Evolutionary conservation across 352 stramenopile species (phyloP), one percentile per base, ranked within the genome.

Genomic region (Globisporangium spinosum): DNA sequence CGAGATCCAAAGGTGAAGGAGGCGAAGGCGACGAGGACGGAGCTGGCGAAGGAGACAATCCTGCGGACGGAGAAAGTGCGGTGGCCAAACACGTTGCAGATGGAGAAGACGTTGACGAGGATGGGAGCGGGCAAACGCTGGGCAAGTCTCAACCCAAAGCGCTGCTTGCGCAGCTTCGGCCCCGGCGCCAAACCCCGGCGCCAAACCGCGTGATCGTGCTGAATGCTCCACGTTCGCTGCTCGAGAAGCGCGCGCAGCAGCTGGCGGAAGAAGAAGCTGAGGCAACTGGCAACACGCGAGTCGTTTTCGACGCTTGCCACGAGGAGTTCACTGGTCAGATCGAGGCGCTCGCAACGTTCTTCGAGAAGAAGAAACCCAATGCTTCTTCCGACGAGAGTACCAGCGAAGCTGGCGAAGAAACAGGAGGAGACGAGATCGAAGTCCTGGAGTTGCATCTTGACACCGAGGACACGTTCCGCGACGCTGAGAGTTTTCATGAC

Each of bases 141-240:
- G 32, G 58, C 3, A 81, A 70, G 54, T 78, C 78, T 9, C 75
- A 77, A n/a, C 70, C 83, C 3, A 77, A 83, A 32, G 69, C 69
- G 13, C 55, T 90, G 32, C 68, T 89, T 12, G 65, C 78, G 25
- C 73, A 70, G 35, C 64, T 92, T n/a, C 76, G 77, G 10, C 74
- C 79, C 6, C 64, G 68, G 23, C 71, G 71, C 23, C 69, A 79
- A 0, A 70, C 89, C 22, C 70, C 87, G 57, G 53, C 66, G 2
- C 85, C 87, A n/a, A 93, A 93, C 64, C 80, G 84, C 35, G 85
- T 95, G 13, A 70, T 95, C 17, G 56, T 93, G 17, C 65, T 95
- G 12, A 70, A 85, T 23, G 81, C 77, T 10, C 72, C 81, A 49
- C 77, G 74, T 13, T 25, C 71, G 6, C 23, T 95, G 29, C 66